Evolutionary conservation across 306 rosid species (phyloP), one percentile per base, ranked within the genome.

Genomic region (Gastrolobium bilobum): DNA sequence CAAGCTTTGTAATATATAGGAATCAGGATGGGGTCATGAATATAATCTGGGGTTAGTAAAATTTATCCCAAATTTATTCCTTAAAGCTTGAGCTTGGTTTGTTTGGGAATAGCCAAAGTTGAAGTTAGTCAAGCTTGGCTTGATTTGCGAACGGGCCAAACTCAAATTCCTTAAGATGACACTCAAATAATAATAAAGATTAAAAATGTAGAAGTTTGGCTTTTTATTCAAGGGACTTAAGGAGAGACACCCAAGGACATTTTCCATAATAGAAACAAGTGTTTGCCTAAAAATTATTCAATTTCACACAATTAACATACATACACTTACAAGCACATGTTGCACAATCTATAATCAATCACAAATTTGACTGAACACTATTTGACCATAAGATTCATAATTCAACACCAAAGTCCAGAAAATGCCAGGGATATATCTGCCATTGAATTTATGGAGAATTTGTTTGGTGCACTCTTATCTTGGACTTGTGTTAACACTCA

Each of bases 381-480:
- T 48, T 74, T 30, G 46, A 47, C 15, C 66, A 53, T 50, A 59
- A 68, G 39, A 57, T 81, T 59, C 51, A 68, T 43, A 76, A 38
- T 46, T 50, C 33, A 50, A 68, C 73, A 60, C 5, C 39, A 43
- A 54, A 76, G 50, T 57, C 13, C 26, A 26, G 39, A 31, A 44
- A 35, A 31, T 62, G 26, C 47, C 61, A 48, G 37, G 69, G 58
- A 60, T 54, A 46, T 60, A 26, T 62, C 67, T 54, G 56, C 48
- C 10, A 2, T 62, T 43, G 62, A 46, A 46, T 73, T 37, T 54
- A 54, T 46, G 66, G 20, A 72, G 68, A 63, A 44, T 70, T 79
- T 15, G n/a, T 42, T 69, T 77, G 75, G 57, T 78, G 65, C 63
- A 64, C 79, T 33, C 65, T 80, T 43, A 52, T 68, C 77, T 79